Evolutionary conservation across 2,329 filamentous ascomycete genomes (phyloP).

Genomic region (Cladophialophora immunda): DNA sequence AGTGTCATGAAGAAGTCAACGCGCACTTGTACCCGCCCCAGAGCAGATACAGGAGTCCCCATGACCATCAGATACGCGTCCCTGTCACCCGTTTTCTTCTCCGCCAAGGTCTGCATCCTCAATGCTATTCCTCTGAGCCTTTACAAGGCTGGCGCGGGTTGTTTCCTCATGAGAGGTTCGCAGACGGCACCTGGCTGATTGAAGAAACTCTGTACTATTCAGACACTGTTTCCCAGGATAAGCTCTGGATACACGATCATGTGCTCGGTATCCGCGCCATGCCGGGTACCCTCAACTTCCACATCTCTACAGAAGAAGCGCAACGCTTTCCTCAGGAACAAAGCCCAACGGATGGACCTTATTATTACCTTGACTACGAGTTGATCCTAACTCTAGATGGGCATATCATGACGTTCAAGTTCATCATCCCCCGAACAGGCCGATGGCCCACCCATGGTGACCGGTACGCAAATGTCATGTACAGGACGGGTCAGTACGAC

Average conservation of each 20-base stretch:
- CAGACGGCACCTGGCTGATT: neutral
- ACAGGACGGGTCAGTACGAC: neutral
- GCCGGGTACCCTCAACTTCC: neutral
- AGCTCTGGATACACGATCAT: conserved; percentile 2
- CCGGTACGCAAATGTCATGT: neutral
- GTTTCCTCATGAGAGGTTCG: neutral
- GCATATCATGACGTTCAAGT: conserved; percentile 10
- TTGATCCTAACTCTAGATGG: conserved; percentile 10
- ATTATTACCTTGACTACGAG: conserved; percentile 17
- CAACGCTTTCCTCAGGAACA: neutral
- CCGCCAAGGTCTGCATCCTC: neutral
- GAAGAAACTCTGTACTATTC: conserved; percentile 5
- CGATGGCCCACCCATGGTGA: neutral
- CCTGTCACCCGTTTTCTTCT: neutral
- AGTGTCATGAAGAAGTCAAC: neutral
- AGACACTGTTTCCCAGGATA: neutral
- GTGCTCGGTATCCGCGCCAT: neutral
- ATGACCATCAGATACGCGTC: neutral
- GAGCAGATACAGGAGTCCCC: neutral
- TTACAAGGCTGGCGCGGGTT: conserved; percentile 4
- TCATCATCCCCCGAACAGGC: conserved; percentile 18
- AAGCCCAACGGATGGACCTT: neutral
- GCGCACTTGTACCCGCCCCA: neutral
- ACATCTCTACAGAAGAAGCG: neutral
- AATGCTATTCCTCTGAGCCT: neutral